A percentile compares a stretch with the other conserved stretches of the same genome.
Evolutionary conservation across 148 eudicot genomes (phyloP).

Genomic region (Chenopodium berlandieri): DNA sequence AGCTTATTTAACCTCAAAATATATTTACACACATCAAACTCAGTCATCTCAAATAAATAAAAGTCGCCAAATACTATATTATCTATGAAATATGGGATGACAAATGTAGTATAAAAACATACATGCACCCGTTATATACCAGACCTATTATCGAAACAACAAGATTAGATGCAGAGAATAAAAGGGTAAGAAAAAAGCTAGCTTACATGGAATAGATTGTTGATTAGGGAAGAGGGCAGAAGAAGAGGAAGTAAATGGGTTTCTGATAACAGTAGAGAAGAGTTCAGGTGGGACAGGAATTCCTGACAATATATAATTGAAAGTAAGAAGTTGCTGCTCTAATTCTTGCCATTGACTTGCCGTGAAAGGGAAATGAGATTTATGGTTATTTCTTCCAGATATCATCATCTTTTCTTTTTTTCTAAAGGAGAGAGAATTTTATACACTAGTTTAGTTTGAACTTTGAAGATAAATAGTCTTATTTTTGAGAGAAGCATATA

Average conservation of each 20-base stretch:
- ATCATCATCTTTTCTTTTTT: slow-evolving; percentile 14
- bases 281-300: slow-evolving; percentile 42
- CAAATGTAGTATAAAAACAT: too few species aligned
- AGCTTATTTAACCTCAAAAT: too few species aligned
- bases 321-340: slow-evolving; percentile 39
- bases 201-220: slow-evolving; percentile 24
- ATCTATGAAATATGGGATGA: too few species aligned
- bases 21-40: too few species aligned
- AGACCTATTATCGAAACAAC: not conserved
- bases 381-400: slow-evolving; percentile 18
- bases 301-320: slow-evolving; percentile 38
- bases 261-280: slow-evolving; percentile 29
- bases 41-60: too few species aligned
- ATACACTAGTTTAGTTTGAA: too few species aligned
- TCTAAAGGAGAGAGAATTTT: not conserved
- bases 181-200: not conserved
- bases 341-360: slow-evolving; percentile 46
- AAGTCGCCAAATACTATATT: not conserved
- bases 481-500: too few species aligned
- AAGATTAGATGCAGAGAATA: not conserved
- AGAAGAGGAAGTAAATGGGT: slow-evolving; percentile 12
- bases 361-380: slow-evolving; percentile 24
- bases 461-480: too few species aligned
- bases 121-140: not conserved
- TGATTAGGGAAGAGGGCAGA: slow-evolving; percentile 22